These are phyloP conservation scores for Neonectria coccinea DNA, from an alignment of 2,329 filamentous ascomycete species.

Conservation along the genomic window DNA sequence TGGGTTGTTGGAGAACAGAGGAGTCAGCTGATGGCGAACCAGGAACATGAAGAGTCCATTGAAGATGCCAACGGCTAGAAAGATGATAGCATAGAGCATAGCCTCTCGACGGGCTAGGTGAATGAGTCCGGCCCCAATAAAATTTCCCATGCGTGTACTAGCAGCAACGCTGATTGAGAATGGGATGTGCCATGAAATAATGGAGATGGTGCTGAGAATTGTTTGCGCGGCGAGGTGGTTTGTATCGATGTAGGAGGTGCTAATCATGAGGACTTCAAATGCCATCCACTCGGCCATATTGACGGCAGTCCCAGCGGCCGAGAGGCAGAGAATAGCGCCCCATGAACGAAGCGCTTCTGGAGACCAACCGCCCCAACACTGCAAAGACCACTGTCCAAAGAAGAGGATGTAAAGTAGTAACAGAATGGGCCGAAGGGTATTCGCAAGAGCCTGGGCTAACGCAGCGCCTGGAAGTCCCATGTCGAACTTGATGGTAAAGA, in stretches of 20 bases:
- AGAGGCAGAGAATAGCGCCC: constrained; percentile 54
- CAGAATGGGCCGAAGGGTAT: constrained; percentile 61
- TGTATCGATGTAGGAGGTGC: constrained; percentile 58
- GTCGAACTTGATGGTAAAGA: constrained; percentile 56
- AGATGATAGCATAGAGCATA: constrained; percentile 49
- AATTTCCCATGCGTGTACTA: constrained; percentile 56
- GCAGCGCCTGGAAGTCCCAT: constrained; percentile 65
- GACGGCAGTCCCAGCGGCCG: constrained; percentile 53
- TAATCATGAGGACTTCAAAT: constrained; percentile 58
- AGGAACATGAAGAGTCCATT: constrained; percentile 46
- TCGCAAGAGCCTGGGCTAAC: constrained; percentile 61
- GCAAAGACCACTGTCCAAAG: constrained; percentile 49
- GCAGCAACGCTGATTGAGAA: constrained; percentile 58
- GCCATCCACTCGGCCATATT: constrained; percentile 58
- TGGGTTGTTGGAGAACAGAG: constrained; percentile 18
- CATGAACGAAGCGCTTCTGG: constrained; percentile 52
- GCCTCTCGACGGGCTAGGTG: constrained; percentile 48
- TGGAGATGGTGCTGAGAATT: constrained; percentile 54
- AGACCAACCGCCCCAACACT: constrained; percentile 56
- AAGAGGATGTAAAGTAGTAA: constrained; percentile 59
- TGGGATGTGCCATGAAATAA: constrained; percentile 57
- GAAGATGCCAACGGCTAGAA: constrained; percentile 48
- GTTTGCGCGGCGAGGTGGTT: constrained; percentile 57
- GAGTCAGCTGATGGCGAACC: constrained; percentile 13
- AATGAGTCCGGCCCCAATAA: constrained; percentile 54